These are phyloP conservation scores for Mortierella sp. DNA, from an alignment of 371 early-diverging fungal species.

Conservation along the genomic window DNA sequence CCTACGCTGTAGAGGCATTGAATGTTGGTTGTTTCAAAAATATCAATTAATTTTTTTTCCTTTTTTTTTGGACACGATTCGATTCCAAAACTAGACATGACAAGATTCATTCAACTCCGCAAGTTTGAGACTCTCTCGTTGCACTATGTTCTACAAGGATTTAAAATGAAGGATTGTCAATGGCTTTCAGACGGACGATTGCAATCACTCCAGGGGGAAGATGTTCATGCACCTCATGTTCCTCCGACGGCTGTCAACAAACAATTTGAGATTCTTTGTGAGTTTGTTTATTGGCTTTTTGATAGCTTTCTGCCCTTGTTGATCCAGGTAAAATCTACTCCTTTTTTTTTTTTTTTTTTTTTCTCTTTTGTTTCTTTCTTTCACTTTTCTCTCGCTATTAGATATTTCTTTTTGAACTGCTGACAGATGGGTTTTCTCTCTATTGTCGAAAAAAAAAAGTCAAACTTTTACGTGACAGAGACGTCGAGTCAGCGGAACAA, in stretches of 20 bases:
- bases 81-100: conserved; percentile 49
- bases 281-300: conserved; percentile 77
- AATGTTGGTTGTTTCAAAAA: no score
- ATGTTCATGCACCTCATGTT: conserved; percentile 14
- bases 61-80: no score
- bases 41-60: no score
- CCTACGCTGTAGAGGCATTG: no score
- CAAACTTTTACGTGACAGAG: conserved; percentile 82
- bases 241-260: conserved; percentile 59
- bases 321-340: conserved; percentile 56
- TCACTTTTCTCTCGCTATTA: not conserved
- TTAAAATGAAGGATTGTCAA: conserved; percentile 55
- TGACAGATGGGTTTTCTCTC: not conserved
- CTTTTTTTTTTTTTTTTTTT: not conserved
- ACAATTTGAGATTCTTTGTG: conserved; percentile 59
- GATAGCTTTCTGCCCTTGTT: conserved; percentile 64
- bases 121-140: conserved; percentile 70
- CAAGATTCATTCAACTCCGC: conserved; percentile 60
- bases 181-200: conserved; percentile 55
- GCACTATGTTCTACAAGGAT: conserved; percentile 63
- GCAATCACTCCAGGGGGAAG: conserved; percentile 12
- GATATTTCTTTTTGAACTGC: not conserved
- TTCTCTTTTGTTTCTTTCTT: no score
- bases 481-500: conserved; percentile 61
- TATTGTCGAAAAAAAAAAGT: conserved; percentile 40